Conservation (phyloP, 768 basidiomycete genomes). For the Tulasnella sp. region DNA sequence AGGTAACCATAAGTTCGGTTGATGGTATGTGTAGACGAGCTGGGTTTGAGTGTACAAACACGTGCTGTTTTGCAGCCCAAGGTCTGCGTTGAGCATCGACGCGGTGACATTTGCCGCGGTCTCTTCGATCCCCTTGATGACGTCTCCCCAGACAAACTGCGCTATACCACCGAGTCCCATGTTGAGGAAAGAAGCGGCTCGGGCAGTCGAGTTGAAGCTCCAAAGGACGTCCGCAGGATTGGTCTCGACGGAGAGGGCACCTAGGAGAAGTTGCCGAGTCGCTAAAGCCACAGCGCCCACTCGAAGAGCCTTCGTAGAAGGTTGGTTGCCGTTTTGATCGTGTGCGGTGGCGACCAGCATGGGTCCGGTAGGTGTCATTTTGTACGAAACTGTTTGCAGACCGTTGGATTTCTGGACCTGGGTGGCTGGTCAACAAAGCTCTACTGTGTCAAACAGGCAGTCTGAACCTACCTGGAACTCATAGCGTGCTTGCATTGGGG, state of each 20-base stretch:
- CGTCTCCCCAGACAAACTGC: slow-evolving; percentile 1
- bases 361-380: background rate
- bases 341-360: background rate
- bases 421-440: background rate
- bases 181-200: background rate
- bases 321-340: background rate
- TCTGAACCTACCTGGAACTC: background rate
- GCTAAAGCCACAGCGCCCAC: background rate
- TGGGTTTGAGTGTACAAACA: background rate
- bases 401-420: background rate
- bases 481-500: background rate
- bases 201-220: background rate
- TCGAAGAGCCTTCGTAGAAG: background rate
- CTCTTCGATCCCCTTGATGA: background rate
- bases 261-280: background rate
- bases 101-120: background rate
- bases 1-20: background rate
- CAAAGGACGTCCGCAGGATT: background rate
- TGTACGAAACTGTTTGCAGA: background rate
- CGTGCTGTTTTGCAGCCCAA: background rate
- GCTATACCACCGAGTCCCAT: background rate
- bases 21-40: background rate
- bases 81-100: background rate
- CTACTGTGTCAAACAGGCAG: background rate
- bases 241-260: background rate